Percentiles rank a stretch among this genome's conserved stretches.
phyloP scores from a whole-genome alignment of 2,329 filamentous ascomycete genomes.

The Penicillium capsulatum region DNA sequence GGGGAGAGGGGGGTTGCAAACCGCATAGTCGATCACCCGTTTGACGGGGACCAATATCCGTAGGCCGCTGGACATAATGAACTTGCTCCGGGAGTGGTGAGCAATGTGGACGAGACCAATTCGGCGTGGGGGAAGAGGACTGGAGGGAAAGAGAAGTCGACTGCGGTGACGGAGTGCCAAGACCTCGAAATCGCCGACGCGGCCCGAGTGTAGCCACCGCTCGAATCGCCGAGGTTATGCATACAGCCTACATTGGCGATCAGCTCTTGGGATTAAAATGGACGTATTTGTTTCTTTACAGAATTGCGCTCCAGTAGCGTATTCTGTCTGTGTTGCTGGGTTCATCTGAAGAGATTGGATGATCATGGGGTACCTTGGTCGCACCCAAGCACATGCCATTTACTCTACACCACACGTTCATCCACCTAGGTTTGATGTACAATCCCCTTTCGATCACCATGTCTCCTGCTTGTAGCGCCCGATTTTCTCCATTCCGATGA shows the following conservation, averaged over 20 bases:
- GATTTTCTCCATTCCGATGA: slow-evolving; percentile 57
- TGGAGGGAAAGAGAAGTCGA: slow-evolving; percentile 13
- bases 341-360: too few species aligned
- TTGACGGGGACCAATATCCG: slow-evolving; percentile 77
- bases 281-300: too few species aligned
- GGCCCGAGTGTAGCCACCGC: slow-evolving; percentile 29
- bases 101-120: slow-evolving; percentile 9
- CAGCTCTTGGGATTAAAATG: too few species aligned
- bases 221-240: slow-evolving; percentile 34
- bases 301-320: too few species aligned
- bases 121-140: slow-evolving; percentile 10
- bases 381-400: background rate
- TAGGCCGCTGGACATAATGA: slow-evolving; percentile 49
- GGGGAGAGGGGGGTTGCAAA: slow-evolving; percentile 40
- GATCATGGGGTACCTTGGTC: too few species aligned
- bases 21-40: slow-evolving; percentile 82
- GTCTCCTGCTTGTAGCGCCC: slow-evolving; percentile 66
- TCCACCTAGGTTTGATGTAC: too few species aligned
- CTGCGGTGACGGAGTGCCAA: slow-evolving; percentile 32
- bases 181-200: slow-evolving; percentile 29
- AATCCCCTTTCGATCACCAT: slow-evolving; percentile 48
- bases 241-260: slow-evolving; percentile 12
- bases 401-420: background rate
- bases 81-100: slow-evolving; percentile 5
- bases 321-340: too few species aligned